phyloP scores from a whole-genome alignment of 495 filamentous ascomycete species.

The Lichenothelia convexa region DNA sequence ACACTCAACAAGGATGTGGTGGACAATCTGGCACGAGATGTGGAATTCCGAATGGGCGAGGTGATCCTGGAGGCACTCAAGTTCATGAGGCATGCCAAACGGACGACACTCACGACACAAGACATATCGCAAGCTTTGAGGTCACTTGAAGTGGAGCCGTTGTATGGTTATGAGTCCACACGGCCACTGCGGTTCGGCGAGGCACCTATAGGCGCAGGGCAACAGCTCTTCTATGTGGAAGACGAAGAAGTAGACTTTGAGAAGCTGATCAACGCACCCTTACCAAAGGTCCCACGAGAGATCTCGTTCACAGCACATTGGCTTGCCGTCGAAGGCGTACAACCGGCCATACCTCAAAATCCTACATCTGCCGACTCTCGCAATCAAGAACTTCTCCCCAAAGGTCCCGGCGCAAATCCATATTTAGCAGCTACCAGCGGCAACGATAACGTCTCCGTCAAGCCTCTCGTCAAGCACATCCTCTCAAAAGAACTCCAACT shows the following conservation, averaged over 20 bases:
- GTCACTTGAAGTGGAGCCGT: constrained; percentile 77
- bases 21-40: constrained; percentile 72
- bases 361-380: constrained; percentile 67
- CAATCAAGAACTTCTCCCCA: constrained; percentile 67
- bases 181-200: constrained; percentile 80
- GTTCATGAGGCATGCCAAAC: constrained; percentile 77
- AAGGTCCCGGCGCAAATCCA: constrained; percentile 70
- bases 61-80: constrained; percentile 85
- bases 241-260: constrained; percentile 98
- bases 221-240: constrained; percentile 92
- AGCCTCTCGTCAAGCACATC: constrained; percentile 84
- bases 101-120: constrained; percentile 65
- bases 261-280: constrained; percentile 87
- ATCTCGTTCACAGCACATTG: constrained; percentile 92
- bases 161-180: constrained; percentile 88
- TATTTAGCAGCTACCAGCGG: constrained; percentile 67
- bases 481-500: constrained; percentile 86
- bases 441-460: constrained; percentile 61
- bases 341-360: constrained; percentile 90
- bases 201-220: constrained; percentile 81
- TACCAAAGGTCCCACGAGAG: constrained; percentile 90
- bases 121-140: constrained; percentile 70
- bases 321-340: constrained; percentile 89
- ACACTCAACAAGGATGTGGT: constrained; percentile 64
- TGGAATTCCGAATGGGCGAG: constrained; percentile 84